Evolutionary conservation across 441 rosid genomes (phyloP), one percentile per base, ranked within the genome.

Genomic region (Adansonia gregorii): DNA sequence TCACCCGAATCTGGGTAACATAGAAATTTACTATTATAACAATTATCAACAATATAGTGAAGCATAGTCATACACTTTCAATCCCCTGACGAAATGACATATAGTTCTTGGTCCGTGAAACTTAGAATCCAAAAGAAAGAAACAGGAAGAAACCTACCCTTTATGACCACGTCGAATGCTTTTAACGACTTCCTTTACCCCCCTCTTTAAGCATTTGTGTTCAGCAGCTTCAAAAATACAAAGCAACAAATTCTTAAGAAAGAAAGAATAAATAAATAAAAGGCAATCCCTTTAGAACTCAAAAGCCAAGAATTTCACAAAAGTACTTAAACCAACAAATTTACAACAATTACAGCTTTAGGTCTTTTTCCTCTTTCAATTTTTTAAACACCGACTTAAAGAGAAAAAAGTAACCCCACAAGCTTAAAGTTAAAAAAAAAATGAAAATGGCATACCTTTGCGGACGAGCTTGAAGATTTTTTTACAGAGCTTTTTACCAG

Each of bases 121-220:
- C 45, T 14, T 31, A 7, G 8, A 19, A 58, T 58, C 60, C 2
- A 24, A 19, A 56, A 56, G 10, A 19, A 17, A 55, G 17, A 3
- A 51, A 12, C 2, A 56, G 10, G 6, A 12, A n/a, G 0, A n/a
- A 55, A 60, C 24, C 11, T 65, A 95, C 98, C 99, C 98, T 86
- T 92, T 93, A 17, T 91, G 86, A 22, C 96, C 94, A 3, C 97
- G 93, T 51, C 98, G 83, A 22, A 95, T 93, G 75, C 97, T 92
- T 83, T 93, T 92, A 22, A 95, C 98, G 0, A 95, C 99, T 85
- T 95, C 98, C 80, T 95, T 95, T 17, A 95, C 99, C 8, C 99
- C 99, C 84, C 99, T 90, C 86, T 92, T 95, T 90, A 95, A 82
- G 81, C 99, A 93, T 78, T 92, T 95, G 65, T 87, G 85, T 7